A percentile compares a stretch with the other conserved stretches of the same genome.
These are phyloP conservation scores for Seiridium unicorne DNA, from an alignment of 2,329 filamentous ascomycete species.

Conservation along the genomic window DNA sequence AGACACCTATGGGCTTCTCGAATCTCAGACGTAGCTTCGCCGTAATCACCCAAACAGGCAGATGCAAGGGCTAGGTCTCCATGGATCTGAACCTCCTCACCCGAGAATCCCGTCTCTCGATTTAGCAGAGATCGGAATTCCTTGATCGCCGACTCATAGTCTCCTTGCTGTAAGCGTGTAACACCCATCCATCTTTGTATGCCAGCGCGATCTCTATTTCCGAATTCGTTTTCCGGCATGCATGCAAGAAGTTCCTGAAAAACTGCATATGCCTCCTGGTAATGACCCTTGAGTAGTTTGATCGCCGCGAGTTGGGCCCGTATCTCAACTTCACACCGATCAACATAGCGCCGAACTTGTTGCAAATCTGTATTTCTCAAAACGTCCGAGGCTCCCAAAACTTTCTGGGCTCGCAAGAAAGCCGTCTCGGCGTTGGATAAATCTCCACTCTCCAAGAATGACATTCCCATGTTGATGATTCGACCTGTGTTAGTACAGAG, in stretches of 20 bases:
- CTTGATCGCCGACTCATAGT: neutral
- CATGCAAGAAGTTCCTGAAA: neutral
- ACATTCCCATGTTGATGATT: neutral
- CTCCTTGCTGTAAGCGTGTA: neutral
- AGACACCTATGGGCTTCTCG: neutral
- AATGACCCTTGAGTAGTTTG: neutral
- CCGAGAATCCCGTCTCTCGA: neutral
- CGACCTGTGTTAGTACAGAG: too few relatives aligned
- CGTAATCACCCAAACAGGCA: neutral
- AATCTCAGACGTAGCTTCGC: neutral
- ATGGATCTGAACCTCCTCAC: neutral
- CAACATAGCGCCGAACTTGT: neutral
- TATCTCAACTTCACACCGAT: neutral
- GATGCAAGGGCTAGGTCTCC: neutral
- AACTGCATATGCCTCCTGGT: neutral
- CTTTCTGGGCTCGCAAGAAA: too few relatives aligned
- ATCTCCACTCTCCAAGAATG: neutral
- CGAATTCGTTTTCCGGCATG: neutral
- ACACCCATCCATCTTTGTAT: neutral
- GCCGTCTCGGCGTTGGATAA: neutral
- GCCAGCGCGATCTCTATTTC: neutral
- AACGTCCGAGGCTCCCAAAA: neutral
- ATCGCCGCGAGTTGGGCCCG: neutral
- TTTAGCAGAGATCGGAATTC: neutral
- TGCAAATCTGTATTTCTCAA: neutral